Evolutionary conservation across 306 rosid species (phyloP), one percentile per base, ranked within the genome.

Genomic region (Psophocarpus tetragonolobus): DNA sequence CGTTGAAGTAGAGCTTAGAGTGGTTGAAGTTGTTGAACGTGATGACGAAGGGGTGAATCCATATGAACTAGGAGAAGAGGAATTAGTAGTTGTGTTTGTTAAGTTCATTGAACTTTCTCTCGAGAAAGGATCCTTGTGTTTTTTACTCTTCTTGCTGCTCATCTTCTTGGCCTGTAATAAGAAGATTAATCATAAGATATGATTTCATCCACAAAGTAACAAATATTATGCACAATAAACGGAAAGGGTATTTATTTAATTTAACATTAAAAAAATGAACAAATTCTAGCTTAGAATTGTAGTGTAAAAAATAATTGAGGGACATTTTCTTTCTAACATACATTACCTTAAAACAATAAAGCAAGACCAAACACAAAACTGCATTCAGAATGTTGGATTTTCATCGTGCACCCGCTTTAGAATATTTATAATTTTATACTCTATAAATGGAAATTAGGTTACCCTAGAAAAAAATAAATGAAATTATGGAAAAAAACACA

Each of bases 131-230:
- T 23, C 68, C 18, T 74, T 82, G 0, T 29, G 36, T 21, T 1
- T 17, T 70, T 74, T n/a, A n/a, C n/a, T 85, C 33, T 29, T 78
- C 6, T 32, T 82, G 14, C 11, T 23, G 11, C 6, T 53, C 14
- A 82, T 45, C 81, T 64, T 82, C 80, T 64, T 82, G 4, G 61
- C 68, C 88, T 85, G 63, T 36, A 58, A n/a, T 36, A 38, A 11
- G n/a, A 64, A 64, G 12, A 65, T 20, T 5, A 62, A n/a, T 62
- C 1, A 32, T 14, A 6, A 29, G 5, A 60, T 27, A 27, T 27
- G 20, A 1, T 11, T 27, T 58, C 27, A 14, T n/a, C 0, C 2
- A 57, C 8, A 12, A 26, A 57, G 12, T 57, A 61, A 7, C 8
- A 32, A 1, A 61, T 30, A n/a, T 30, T 23, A 20, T 30, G 57